Conservation (phyloP, 1,284 basidiomycete genomes). For the Naganishia albida region DNA sequence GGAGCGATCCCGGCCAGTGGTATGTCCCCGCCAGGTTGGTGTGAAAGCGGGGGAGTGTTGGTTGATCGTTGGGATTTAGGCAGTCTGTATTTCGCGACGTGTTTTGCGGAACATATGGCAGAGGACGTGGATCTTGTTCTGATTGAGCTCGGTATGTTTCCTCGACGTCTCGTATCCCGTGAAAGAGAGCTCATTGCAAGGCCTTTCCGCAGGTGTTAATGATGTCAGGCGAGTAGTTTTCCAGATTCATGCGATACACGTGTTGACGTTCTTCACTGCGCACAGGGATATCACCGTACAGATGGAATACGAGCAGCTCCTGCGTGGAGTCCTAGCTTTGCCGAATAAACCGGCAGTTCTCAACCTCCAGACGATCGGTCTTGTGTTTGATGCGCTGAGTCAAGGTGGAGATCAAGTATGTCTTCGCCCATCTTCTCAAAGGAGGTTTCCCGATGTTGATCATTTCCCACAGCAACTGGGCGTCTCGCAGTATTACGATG, state of each 20-base stretch:
- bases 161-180: not conserved
- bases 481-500: conserved; percentile 30
- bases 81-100: conserved; percentile 48
- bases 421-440: not conserved
- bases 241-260: not conserved
- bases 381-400: conserved; percentile 21
- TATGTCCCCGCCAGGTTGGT: not conserved
- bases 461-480: conserved; percentile 10
- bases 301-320: conserved; percentile 46
- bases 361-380: conserved; percentile 45
- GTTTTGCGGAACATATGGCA: conserved; percentile 50
- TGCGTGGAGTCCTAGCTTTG: conserved; percentile 45
- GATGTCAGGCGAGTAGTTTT: conserved; percentile 36
- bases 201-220: conserved; percentile 38
- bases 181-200: not conserved
- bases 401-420: conserved; percentile 29
- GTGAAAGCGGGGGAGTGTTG: not conserved
- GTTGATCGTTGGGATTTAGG: conserved; percentile 36
- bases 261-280: not conserved
- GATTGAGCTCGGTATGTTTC: conserved; percentile 42
- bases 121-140: conserved; percentile 49
- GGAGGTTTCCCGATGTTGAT: not conserved
- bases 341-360: conserved; percentile 47
- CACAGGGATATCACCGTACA: conserved; percentile 30
- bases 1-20: conserved; percentile 46